These are phyloP conservation scores for Dalbergia cultrata DNA, from an alignment of 306 rosid species.

Conservation along the genomic window DNA sequence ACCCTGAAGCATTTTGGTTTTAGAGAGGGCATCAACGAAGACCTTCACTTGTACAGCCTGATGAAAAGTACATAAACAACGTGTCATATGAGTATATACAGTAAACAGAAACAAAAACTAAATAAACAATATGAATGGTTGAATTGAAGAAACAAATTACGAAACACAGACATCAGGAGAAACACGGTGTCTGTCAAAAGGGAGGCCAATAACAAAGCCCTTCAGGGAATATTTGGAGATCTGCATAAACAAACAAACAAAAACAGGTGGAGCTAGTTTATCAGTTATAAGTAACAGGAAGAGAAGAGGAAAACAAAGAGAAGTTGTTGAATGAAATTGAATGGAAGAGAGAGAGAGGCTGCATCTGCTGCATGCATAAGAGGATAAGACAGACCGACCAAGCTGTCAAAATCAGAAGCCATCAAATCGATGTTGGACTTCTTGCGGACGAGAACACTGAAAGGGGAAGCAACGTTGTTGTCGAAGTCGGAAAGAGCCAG, in stretches of 20 bases:
- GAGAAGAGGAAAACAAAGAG: no score
- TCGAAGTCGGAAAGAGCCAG: conserved; percentile 71
- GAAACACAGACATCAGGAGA: conserved; percentile 54
- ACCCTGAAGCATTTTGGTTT: conserved; percentile 66
- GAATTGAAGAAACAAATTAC: background rate
- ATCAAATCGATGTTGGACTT: conserved; percentile 61
- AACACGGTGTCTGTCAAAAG: conserved; percentile 49
- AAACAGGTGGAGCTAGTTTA: no score
- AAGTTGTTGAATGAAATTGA: background rate
- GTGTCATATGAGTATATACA: background rate
- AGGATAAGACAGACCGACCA: no score
- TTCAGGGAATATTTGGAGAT: conserved; percentile 65
- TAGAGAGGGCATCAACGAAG: conserved; percentile 66
- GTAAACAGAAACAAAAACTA: background rate
- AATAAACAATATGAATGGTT: background rate
- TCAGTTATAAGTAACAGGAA: no score
- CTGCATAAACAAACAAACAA: conserved; percentile 55
- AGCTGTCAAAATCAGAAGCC: conserved; percentile 68
- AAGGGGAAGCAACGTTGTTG: conserved; percentile 76
- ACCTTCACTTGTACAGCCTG: conserved; percentile 70
- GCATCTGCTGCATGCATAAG: background rate
- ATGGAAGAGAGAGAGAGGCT: background rate
- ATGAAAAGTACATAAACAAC: conserved; percentile 31
- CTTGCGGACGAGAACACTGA: conserved; percentile 78
- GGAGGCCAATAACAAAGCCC: conserved; percentile 80